These are phyloP conservation scores for Fomitopsis pulvina DNA, from an alignment of 768 basidiomycete species.

Conservation along the genomic window DNA sequence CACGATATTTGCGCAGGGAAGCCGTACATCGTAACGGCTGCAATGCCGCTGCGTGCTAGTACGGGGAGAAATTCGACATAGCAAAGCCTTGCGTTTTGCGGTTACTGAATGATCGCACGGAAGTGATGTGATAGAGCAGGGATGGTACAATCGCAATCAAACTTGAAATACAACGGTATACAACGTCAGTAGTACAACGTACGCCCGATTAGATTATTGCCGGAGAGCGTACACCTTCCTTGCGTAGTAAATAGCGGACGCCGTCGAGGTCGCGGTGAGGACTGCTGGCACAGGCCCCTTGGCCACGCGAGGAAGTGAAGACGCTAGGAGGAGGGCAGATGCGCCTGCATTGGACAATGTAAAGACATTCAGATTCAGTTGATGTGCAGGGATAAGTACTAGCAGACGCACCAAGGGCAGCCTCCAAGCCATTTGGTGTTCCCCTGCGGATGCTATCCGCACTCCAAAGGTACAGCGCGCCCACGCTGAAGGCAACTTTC, in stretches of 20 bases:
- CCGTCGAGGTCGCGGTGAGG: constrained; percentile 55
- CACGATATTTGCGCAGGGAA: too few relatives aligned
- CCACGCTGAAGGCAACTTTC: constrained; percentile 46
- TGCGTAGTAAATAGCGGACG: constrained; percentile 64
- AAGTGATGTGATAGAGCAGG: not conserved
- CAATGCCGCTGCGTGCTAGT: too few relatives aligned
- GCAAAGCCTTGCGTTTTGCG: too few relatives aligned
- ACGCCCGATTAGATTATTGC: not conserved
- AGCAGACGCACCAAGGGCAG: constrained; percentile 51
- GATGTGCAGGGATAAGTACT: not conserved
- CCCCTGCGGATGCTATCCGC: constrained; percentile 72
- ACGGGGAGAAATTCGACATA: too few relatives aligned
- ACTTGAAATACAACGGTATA: not conserved
- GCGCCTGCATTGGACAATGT: constrained; percentile 42
- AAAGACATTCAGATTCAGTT: too few relatives aligned
- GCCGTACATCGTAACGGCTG: too few relatives aligned
- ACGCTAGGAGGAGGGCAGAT: constrained; percentile 59
- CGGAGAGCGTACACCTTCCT: constrained; percentile 37
- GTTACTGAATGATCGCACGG: too few relatives aligned
- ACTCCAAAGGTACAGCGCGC: constrained; percentile 73
- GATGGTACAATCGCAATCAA: not conserved
- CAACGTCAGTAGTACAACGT: not conserved
- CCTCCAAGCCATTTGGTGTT: constrained; percentile 67
- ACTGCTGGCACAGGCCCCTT: constrained; percentile 71
- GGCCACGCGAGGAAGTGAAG: constrained; percentile 62